Conservation (phyloP, 306 rosid species). For the Citrullus mucosospermus region DNA sequence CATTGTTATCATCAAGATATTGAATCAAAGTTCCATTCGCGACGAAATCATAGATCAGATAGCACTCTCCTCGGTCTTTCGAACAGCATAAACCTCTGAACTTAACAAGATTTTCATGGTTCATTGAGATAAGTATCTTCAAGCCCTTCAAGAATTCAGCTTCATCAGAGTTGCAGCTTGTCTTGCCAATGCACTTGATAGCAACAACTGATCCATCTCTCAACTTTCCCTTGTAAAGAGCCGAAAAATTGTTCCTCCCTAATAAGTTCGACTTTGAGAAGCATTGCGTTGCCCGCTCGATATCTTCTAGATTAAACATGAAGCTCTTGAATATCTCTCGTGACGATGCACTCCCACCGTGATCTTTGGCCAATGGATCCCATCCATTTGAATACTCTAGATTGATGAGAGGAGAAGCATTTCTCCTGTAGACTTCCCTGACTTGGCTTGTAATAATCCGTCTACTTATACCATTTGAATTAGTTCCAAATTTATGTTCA, state of each 20-base stretch:
- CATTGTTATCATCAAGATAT: slow-evolving; percentile 44
- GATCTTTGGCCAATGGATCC: slow-evolving; percentile 38
- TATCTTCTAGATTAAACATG: slow-evolving; percentile 37
- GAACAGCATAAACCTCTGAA: slow-evolving; percentile 91
- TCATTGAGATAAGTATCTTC: slow-evolving; percentile 51
- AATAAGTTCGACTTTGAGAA: slow-evolving; percentile 42
- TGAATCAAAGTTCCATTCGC: slow-evolving; percentile 46
- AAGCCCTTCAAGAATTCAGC: slow-evolving; percentile 66
- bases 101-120: slow-evolving; percentile 63
- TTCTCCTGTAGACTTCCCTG: slow-evolving; percentile 23
- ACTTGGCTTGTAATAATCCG: slow-evolving; percentile 28
- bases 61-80: slow-evolving; percentile 69
- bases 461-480: slow-evolving; percentile 19
- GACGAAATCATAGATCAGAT: slow-evolving; percentile 55
- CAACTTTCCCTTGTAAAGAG: slow-evolving; percentile 46
- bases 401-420: slow-evolving; percentile 35
- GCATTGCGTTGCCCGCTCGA: slow-evolving; percentile 41
- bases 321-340: slow-evolving; percentile 37
- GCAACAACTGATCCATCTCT: slow-evolving; percentile 67
- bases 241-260: slow-evolving; percentile 42
- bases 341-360: slow-evolving; percentile 23
- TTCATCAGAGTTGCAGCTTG: slow-evolving; percentile 78
- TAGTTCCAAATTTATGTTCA: slow-evolving; percentile 31
- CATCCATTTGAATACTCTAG: slow-evolving; percentile 45
- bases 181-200: slow-evolving; percentile 58